Evolutionary conservation across 1,139 yeast genomes (phyloP), one percentile per base, ranked within the genome.

Genomic region (Meyerozyma elateridarum): DNA sequence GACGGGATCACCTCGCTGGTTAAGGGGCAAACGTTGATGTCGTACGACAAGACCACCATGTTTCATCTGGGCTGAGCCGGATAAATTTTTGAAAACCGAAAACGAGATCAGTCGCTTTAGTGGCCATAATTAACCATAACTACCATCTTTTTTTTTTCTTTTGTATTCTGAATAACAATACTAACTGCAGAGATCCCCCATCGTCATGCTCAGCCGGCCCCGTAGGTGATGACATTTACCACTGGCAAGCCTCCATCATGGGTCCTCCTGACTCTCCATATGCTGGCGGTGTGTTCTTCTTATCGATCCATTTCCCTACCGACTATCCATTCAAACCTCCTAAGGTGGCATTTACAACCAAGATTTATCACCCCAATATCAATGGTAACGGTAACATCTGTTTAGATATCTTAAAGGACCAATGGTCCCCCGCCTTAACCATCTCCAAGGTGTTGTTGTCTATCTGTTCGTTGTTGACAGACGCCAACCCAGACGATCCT

Each of bases 181-280:
- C 31, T 25, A 25, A 39, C 30, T 40, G 16, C 44, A 85, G 95
- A 75, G 99, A 91, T 61, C 99, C 98, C 45, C 98, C 98, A 54
- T 85, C 97, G 39, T 88, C 96, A 32, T 93, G 98, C 66, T 88
- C 97, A 25, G 98, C 98, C 8, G 99, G 98, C 32, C 99, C 99
- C 51, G 94, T 87, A 32, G 96, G 96, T 36, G 97, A 91, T 53
- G 95, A 87, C 57, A 72, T 87, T 57, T 87, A 81, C 68, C 95
- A 85, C 72, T 87, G 96, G 96, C 95, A 87, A 64, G 96, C 96
- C 30, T 85, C 95, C 37, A 87, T 87, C 59, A 84, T 87, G 91
- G 96, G 96, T 29, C 96, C 96, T 31, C 74, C 91, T 45, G 96
- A 87, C 63, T 82, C 93, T 33, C 95, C 96, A 47, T 87, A 85